phyloP scores from a whole-genome alignment of 2,329 filamentous ascomycete genomes.

The Aureobasidium sp. region DNA sequence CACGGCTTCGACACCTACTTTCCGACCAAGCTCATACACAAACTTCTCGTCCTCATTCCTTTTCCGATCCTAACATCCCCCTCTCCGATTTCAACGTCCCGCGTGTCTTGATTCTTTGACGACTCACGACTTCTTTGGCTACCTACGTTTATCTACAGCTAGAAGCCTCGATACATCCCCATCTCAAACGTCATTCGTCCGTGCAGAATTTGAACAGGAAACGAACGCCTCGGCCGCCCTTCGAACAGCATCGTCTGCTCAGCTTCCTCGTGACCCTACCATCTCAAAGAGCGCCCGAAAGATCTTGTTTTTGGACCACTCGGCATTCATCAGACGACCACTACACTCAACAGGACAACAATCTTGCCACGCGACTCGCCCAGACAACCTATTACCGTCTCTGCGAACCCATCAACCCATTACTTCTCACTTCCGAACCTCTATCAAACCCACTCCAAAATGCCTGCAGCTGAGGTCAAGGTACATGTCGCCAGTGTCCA shows the following conservation, averaged over 20 bases:
- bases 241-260: conserved; percentile 3
- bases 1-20: neutral
- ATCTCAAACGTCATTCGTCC: conserved; percentile 5
- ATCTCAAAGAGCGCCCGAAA: neutral
- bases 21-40: neutral
- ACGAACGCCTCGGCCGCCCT: conserved; percentile 9
- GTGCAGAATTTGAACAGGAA: conserved; percentile 13
- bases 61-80: neutral
- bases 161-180: neutral
- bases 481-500: conserved; percentile 5
- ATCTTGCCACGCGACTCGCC: conserved; percentile 1
- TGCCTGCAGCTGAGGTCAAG: conserved; percentile 17
- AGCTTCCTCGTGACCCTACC: conserved; percentile 5
- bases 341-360: neutral
- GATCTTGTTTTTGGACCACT: neutral
- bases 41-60: neutral
- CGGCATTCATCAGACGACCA: neutral
- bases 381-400: neutral
- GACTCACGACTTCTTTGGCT: neutral
- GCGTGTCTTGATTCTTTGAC: neutral
- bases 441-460: neutral
- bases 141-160: neutral
- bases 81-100: neutral
- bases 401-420: neutral
- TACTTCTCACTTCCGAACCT: neutral